Conservation (phyloP, 495 filamentous ascomycete genomes). For the Xylaria curta region DNA sequence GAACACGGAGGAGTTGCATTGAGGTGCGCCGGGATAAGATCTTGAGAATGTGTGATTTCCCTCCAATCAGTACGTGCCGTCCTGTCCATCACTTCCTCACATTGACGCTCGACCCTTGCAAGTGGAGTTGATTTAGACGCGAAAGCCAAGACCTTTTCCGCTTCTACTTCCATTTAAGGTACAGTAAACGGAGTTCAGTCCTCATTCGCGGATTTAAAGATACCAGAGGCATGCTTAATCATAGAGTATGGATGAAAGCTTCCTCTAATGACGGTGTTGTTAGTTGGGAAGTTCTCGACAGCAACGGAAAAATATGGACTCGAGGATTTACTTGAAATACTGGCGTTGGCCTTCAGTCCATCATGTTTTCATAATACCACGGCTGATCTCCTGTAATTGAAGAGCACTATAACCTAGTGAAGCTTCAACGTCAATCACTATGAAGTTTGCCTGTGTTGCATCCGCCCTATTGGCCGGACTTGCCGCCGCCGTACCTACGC, state of each 20-base stretch:
- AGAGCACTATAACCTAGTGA: background rate
- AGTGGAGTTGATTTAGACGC: conserved; percentile 17
- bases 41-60: background rate
- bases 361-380: background rate
- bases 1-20: background rate
- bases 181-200: background rate
- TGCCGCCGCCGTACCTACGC: background rate
- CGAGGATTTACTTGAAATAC: conserved; percentile 18
- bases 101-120: background rate
- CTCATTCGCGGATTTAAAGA: conserved; percentile 23
- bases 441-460: conserved; percentile 34
- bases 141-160: background rate
- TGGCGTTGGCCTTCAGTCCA: background rate
- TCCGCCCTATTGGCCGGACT: conserved; percentile 9
- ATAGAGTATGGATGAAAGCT: background rate
- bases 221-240: background rate
- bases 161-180: background rate
- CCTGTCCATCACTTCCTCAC: background rate
- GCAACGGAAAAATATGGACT: background rate
- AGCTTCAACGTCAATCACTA: conserved; percentile 13
- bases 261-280: background rate
- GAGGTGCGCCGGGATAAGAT: background rate
- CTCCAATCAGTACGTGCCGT: conserved; percentile 14
- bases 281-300: background rate
- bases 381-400: background rate